Percentiles rank a stretch among this genome's conserved stretches.
These are phyloP conservation scores for Stephania japonica DNA, from an alignment of 164 flowering plant genomes.

Conservation along the genomic window DNA sequence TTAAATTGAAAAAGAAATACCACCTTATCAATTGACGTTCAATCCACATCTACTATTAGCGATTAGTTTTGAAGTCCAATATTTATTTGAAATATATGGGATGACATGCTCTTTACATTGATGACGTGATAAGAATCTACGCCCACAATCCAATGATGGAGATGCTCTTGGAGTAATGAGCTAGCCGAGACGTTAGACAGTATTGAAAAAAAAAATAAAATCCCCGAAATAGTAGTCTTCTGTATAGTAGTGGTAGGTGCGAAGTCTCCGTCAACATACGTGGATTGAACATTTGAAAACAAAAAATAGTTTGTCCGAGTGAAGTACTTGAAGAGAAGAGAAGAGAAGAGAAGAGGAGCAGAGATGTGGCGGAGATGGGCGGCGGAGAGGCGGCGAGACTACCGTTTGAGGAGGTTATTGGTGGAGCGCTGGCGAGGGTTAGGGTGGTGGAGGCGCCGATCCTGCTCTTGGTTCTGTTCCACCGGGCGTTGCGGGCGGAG, in stretches of 20 bases:
- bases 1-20: too few relatives aligned
- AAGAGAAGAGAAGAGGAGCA: slow-evolving; percentile 4
- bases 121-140: too few relatives aligned
- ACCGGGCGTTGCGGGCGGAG: slow-evolving; percentile 61
- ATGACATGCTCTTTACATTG: too few relatives aligned
- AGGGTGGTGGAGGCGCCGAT: slow-evolving; percentile 55
- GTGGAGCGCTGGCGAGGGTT: slow-evolving; percentile 13
- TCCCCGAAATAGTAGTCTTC: not conserved
- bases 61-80: too few relatives aligned
- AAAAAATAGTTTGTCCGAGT: not conserved
- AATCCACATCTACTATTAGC: too few relatives aligned
- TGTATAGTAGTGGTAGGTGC: slow-evolving; percentile 22
- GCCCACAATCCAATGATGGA: too few relatives aligned
- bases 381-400: slow-evolving; percentile 14
- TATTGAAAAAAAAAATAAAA: too few relatives aligned
- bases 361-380: slow-evolving; percentile 23
- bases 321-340: not conserved
- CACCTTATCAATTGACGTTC: too few relatives aligned
- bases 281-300: slow-evolving; percentile 8
- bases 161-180: too few relatives aligned
- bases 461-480: slow-evolving; percentile 52
- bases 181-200: too few relatives aligned
- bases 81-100: too few relatives aligned
- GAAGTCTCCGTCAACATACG: slow-evolving; percentile 33
- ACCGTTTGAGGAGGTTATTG: slow-evolving; percentile 10